Evolutionary conservation across 306 rosid genomes (phyloP).

Genomic region (Quercus alba): DNA sequence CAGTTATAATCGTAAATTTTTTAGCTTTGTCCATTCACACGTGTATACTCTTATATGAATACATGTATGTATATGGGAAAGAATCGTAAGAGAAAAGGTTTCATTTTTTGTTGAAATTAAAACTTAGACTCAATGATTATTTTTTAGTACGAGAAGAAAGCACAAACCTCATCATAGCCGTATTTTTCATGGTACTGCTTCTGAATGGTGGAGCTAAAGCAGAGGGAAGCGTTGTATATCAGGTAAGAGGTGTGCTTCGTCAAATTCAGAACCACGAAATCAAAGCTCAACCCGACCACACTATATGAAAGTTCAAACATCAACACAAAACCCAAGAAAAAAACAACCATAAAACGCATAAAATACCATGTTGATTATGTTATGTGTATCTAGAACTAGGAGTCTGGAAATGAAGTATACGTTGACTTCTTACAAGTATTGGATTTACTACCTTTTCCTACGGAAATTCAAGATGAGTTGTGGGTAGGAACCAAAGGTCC

Average conservation of each 20-base stretch:
- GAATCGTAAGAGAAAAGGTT: background rate
- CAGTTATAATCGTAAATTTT: too few relatives aligned
- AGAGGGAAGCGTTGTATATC: conserved; percentile 73
- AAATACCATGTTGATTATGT: background rate
- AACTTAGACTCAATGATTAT: background rate
- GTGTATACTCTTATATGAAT: background rate
- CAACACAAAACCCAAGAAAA: background rate
- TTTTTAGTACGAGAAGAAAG: background rate
- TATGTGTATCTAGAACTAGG: too few relatives aligned
- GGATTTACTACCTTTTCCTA: conserved; percentile 56
- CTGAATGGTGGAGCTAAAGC: conserved; percentile 67
- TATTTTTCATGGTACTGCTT: conserved; percentile 65
- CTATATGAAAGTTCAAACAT: conserved; percentile 21
- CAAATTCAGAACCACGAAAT: conserved; percentile 76
- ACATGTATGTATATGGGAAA: background rate
- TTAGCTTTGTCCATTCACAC: too few relatives aligned
- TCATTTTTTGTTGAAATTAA: background rate
- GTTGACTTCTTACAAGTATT: too few relatives aligned
- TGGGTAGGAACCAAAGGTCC: conserved; percentile 81
- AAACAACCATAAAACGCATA: background rate
- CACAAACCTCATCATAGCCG: conserved; percentile 62
- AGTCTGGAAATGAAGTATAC: too few relatives aligned
- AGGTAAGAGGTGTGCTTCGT: conserved; percentile 83
- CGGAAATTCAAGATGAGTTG: conserved; percentile 76
- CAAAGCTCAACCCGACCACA: conserved; percentile 89